Evolutionary conservation across 768 basidiomycete genomes (phyloP).

Genomic region (Tylopilus subfusipes): DNA sequence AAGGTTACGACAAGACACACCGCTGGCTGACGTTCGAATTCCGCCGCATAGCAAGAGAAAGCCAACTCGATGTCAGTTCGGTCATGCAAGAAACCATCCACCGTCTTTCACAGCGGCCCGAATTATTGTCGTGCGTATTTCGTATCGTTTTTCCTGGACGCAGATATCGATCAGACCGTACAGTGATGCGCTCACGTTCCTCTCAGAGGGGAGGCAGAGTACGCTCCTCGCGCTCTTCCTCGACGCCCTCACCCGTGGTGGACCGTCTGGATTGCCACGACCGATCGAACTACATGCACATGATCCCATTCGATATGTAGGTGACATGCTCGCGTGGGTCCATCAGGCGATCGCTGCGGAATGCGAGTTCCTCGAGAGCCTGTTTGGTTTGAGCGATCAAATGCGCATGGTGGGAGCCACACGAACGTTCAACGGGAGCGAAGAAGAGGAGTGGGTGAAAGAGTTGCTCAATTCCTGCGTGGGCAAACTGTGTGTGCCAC

Average conservation of each 20-base stretch:
- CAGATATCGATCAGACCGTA: not conserved
- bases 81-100: constrained; percentile 69
- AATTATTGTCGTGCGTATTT: constrained; percentile 50
- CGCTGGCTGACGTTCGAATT: constrained; percentile 87
- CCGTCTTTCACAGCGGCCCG: constrained; percentile 72
- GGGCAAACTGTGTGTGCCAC: constrained; percentile 80
- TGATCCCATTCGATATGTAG: constrained; percentile 93
- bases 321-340: constrained; percentile 98
- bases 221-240: constrained; percentile 81
- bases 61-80: constrained; percentile 63
- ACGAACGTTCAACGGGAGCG: constrained; percentile 48
- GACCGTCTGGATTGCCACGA: constrained; percentile 77
- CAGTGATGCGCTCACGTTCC: constrained; percentile 71
- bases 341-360: constrained; percentile 96
- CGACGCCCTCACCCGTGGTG: constrained; percentile 83
- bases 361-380: constrained; percentile 84
- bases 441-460: constrained; percentile 76
- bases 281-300: constrained; percentile 98
- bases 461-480: constrained; percentile 80
- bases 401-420: constrained; percentile 73
- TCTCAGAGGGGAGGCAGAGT: constrained; percentile 79
- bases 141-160: not conserved
- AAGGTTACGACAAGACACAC: constrained; percentile 85
- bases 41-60: constrained; percentile 69
- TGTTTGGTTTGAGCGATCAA: constrained; percentile 64